Evolutionary conservation across 2,329 filamentous ascomycete genomes (phyloP).

Genomic region (Scolecobasidium constrictum): DNA sequence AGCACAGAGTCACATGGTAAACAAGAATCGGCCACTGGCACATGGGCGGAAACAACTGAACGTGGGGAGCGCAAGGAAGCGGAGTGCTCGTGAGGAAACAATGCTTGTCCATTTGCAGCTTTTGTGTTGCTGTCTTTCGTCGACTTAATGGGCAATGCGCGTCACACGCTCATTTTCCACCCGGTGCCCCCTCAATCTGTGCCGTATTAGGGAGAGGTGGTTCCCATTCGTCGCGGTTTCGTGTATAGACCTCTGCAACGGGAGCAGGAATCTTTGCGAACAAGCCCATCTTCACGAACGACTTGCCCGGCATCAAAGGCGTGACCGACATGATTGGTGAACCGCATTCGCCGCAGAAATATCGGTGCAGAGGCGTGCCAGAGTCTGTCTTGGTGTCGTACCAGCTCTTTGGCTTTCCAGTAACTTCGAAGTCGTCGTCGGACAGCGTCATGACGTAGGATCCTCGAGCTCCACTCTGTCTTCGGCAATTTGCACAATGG

Average conservation of each 20-base stretch:
- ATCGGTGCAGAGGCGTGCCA: neutral
- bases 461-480: neutral
- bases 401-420: neutral
- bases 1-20: no score
- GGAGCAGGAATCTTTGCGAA: neutral
- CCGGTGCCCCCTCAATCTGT: neutral
- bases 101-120: no score
- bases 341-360: conserved; percentile 1
- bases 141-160: no score
- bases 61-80: no score
- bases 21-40: no score
- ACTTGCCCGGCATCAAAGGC: neutral
- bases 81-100: no score
- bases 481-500: neutral
- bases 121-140: no score
- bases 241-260: neutral
- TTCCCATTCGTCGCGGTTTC: neutral
- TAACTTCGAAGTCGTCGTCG: neutral
- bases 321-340: neutral
- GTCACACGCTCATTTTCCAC: no score
- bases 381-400: neutral
- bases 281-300: conserved; percentile 1
- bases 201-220: neutral
- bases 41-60: no score
- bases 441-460: neutral